phyloP scores from a whole-genome alignment of 1,139 yeast genomes.

The Diutina rugosa region DNA sequence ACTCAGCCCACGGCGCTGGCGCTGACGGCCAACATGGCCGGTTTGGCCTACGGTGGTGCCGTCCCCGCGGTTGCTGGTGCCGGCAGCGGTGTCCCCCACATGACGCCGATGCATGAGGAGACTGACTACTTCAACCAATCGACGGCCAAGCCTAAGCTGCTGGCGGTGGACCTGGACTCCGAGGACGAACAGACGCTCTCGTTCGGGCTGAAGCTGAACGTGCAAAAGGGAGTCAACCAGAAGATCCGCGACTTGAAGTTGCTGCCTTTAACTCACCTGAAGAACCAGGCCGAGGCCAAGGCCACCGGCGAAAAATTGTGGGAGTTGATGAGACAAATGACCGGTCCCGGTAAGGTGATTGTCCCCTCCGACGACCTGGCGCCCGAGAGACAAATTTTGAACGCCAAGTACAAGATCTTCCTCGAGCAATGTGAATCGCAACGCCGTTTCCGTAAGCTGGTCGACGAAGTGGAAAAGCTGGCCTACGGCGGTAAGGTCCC shows the following conservation, averaged over 20 bases:
- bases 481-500: not conserved
- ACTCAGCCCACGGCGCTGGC: conserved; percentile 60
- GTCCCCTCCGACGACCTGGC: conserved; percentile 44
- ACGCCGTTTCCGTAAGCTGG: conserved; percentile 57
- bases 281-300: conserved; percentile 9
- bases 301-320: conserved; percentile 51
- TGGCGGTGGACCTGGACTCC: not conserved
- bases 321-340: conserved; percentile 75
- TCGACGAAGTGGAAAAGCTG: conserved; percentile 25
- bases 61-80: conserved; percentile 12
- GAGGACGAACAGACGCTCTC: conserved; percentile 31
- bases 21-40: conserved; percentile 42
- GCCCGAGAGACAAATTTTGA: conserved; percentile 59
- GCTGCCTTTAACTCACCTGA: conserved; percentile 21
- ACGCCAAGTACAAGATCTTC: conserved; percentile 72
- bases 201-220: conserved; percentile 43
- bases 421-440: conserved; percentile 80
- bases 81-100: conserved; percentile 8
- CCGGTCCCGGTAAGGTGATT: conserved; percentile 74
- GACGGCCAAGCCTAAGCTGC: conserved; percentile 2
- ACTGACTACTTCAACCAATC: conserved; percentile 32
- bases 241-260: conserved; percentile 23
- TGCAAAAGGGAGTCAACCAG: conserved; percentile 34
- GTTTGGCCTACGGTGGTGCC: conserved; percentile 32
- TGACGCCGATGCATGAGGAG: conserved; percentile 40